Evolutionary conservation across 2,329 filamentous ascomycete genomes (phyloP).

Genomic region (Microcyclospora pomicola): DNA sequence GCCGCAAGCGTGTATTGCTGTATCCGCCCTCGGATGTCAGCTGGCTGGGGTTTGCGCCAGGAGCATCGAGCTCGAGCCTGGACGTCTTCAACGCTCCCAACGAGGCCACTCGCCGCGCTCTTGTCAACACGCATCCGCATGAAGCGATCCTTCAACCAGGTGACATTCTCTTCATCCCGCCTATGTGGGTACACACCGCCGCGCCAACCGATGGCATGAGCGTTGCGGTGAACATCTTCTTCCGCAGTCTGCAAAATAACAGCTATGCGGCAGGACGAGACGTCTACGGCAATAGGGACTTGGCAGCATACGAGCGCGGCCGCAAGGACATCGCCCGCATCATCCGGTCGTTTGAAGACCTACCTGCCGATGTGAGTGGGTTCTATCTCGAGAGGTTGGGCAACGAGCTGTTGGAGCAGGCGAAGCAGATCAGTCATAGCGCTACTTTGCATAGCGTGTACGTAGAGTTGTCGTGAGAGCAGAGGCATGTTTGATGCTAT

Average conservation of each 20-base stretch:
- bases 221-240: constrained; percentile 82
- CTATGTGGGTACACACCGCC: constrained; percentile 72
- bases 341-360: constrained; percentile 44
- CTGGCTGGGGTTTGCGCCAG: constrained; percentile 56
- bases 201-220: constrained; percentile 45
- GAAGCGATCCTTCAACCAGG: constrained; percentile 54
- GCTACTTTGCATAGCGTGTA: constrained; percentile 6
- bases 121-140: constrained; percentile 44
- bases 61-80: constrained; percentile 65
- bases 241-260: constrained; percentile 44
- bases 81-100: constrained; percentile 45
- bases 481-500: too few species aligned
- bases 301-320: constrained; percentile 73
- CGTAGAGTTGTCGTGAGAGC: constrained; percentile 6
- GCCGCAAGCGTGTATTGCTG: constrained; percentile 58
- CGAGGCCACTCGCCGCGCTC: constrained; percentile 7
- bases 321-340: constrained; percentile 59
- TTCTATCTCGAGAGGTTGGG: constrained; percentile 66
- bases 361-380: constrained; percentile 52
- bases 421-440: constrained; percentile 5
- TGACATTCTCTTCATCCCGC: constrained; percentile 67
- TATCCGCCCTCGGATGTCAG: constrained; percentile 67
- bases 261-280: constrained; percentile 64
- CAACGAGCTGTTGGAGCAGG: constrained; percentile 43
- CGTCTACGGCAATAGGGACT: constrained; percentile 76